phyloP scores from a whole-genome alignment of 805 yeast species.

The Teunomyces tritomae region DNA sequence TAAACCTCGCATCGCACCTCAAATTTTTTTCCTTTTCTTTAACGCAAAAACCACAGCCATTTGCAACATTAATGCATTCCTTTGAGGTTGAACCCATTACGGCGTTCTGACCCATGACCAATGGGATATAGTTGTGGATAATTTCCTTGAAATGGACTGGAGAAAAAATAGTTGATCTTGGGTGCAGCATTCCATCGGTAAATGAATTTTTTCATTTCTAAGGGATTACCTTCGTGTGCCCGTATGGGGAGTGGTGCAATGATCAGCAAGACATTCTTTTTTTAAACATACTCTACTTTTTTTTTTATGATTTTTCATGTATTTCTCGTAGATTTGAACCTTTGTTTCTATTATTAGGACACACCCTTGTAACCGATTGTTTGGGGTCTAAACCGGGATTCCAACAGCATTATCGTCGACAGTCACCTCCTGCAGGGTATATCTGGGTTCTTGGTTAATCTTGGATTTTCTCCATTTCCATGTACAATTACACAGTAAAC shows the following conservation, averaged over 20 bases:
- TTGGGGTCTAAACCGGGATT: too few species aligned
- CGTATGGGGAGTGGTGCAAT: constrained; percentile 70
- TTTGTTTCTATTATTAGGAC: too few species aligned
- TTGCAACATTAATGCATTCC: constrained; percentile 61
- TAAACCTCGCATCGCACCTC: constrained; percentile 1
- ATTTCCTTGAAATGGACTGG: constrained; percentile 52
- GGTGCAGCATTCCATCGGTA: constrained; percentile 69
- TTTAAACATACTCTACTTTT: not conserved
- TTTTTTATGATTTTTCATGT: not conserved
- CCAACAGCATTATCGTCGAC: too few species aligned
- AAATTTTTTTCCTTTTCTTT: constrained; percentile 17
- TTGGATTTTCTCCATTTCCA: not conserved
- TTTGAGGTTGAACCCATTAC: constrained; percentile 65
- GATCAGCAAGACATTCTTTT: constrained; percentile 33
- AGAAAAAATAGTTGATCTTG: constrained; percentile 63
- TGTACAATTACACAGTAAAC: not conserved
- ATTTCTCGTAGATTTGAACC: not conserved
- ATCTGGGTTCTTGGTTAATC: not conserved
- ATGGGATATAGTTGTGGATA: constrained; percentile 53
- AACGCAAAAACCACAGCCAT: constrained; percentile 69
- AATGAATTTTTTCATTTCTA: constrained; percentile 42
- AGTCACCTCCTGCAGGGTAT: too few species aligned
- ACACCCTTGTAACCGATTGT: too few species aligned
- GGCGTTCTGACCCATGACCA: constrained; percentile 74
- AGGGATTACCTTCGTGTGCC: constrained; percentile 76